A percentile compares a stretch with the other conserved stretches of the same genome.
Conservation (phyloP, 2,329 filamentous ascomycete genomes). For the Capronia epimyces region DNA sequence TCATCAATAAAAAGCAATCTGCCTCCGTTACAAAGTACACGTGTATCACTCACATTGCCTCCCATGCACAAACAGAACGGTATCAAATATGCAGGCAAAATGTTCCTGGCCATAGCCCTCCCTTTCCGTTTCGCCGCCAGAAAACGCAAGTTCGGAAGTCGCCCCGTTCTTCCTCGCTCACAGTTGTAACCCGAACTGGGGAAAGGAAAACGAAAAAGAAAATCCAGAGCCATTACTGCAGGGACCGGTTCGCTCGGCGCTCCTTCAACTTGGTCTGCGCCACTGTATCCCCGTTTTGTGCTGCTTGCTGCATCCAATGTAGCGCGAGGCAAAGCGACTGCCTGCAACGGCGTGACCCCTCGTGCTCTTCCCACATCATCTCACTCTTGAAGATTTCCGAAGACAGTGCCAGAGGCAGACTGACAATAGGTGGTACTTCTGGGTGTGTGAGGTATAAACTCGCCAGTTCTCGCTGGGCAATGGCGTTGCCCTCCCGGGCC, state of each 20-base stretch:
- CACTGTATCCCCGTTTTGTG: slow-evolving; percentile 76
- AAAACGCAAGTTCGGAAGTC: background rate
- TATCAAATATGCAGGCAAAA: background rate
- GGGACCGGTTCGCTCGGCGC: slow-evolving; percentile 56
- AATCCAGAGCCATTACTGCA: slow-evolving; percentile 39
- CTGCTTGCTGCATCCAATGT: slow-evolving; percentile 94
- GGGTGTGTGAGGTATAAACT: slow-evolving; percentile 91
- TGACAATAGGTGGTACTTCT: slow-evolving; percentile 71
- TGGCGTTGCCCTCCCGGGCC: slow-evolving; percentile 82
- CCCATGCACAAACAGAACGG: background rate
- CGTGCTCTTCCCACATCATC: slow-evolving; percentile 60
- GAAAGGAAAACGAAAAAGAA: slow-evolving; percentile 11
- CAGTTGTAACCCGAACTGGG: slow-evolving; percentile 9
- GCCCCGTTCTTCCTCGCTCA: background rate
- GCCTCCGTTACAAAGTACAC: slow-evolving; percentile 17
- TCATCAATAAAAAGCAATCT: slow-evolving; percentile 8
- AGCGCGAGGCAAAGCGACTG: slow-evolving; percentile 88
- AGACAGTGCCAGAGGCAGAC: slow-evolving; percentile 75
- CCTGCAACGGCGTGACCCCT: slow-evolving; percentile 36
- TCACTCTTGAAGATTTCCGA: slow-evolving; percentile 86
- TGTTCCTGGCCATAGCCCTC: no score
- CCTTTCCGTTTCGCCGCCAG: no score
- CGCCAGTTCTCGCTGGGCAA: slow-evolving; percentile 85
- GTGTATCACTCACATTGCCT: slow-evolving; percentile 13
- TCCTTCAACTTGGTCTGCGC: slow-evolving; percentile 78